A percentile compares a stretch with the other conserved stretches of the same genome.
phyloP scores from a whole-genome alignment of 805 yeast species.

The Candida coquimbonensis region DNA sequence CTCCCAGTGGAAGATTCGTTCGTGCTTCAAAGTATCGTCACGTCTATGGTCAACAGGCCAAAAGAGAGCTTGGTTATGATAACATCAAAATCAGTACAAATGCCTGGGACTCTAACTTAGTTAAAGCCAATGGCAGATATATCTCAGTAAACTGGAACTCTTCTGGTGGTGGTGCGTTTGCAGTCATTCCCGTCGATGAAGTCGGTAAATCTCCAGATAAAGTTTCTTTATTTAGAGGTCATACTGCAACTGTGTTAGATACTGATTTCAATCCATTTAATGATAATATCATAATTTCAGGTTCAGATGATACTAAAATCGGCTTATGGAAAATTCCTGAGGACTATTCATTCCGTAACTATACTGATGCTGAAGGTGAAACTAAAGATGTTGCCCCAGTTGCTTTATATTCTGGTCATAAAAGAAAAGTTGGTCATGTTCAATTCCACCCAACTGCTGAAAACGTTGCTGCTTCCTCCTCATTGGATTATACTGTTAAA shows the following conservation, averaged over 20 bases:
- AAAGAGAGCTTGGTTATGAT: conserved; percentile 40
- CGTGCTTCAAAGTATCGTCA: conserved; percentile 97
- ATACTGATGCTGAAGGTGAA: conserved; percentile 46
- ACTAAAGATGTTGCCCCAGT: conserved; percentile 66
- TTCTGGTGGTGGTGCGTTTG: conserved; percentile 97
- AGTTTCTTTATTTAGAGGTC: conserved; percentile 92
- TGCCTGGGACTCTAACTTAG: conserved; percentile 93
- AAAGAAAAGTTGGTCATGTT: conserved; percentile 90
- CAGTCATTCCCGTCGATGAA: conserved; percentile 80
- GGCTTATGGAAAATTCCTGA: conserved; percentile 86
- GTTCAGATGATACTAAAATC: conserved; percentile 77
- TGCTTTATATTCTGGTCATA: conserved; percentile 73
- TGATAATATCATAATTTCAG: conserved; percentile 64
- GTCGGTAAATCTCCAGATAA: conserved; percentile 91
- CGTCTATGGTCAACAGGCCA: conserved; percentile 83
- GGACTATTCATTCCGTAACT: conserved; percentile 64
- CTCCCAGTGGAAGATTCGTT: conserved; percentile 70
- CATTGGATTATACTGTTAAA: conserved; percentile 86
- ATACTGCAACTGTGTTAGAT: conserved; percentile 90
- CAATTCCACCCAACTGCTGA: conserved; percentile 83
- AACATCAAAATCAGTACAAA: conserved; percentile 69
- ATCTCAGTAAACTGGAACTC: conserved; percentile 88
- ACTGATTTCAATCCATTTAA: conserved; percentile 94
- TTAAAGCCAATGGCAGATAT: conserved; percentile 81
- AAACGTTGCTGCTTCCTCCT: conserved; percentile 81